Base-by-base conservation (phyloP, 192 early-diverging fungal species). In the Linnemannia schmuckeri region DNA sequence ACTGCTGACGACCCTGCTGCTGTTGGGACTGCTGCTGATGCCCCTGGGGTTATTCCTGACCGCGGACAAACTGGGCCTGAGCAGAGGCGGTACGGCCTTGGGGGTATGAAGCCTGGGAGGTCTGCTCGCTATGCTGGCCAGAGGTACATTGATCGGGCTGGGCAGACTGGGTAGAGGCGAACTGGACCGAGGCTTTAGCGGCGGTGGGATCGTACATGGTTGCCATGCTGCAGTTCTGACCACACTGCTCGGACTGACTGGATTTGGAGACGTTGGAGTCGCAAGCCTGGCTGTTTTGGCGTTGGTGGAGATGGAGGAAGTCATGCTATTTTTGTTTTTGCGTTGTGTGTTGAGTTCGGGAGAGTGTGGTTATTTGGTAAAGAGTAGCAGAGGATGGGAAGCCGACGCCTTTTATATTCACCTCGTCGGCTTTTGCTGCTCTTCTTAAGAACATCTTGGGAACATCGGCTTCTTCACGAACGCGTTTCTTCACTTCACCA, bases 81-180 rank as follows among this genome's bases (percentile, higher is more conserved):
- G 61, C 61, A 66, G 61, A 33, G 61, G 61, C 61, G 30, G n/a
- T 66, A 66, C 61, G 30, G 13, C 61, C 61, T 33, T 66, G 61
- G 30, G 61, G 61, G 30, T 66, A 66, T 66, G 61, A 66, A 66
- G 61, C 30, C 27, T 66, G 61, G 30, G 61, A 66, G 24, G 61
- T 66, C 30, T 66, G 61, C 30, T 66, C 61, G 61, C 30, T 33
- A 33, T 30, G 30, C 61, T 66, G 61, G 12, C 27, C 12, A 27
- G 61, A 66, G n/a, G n/a, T 12, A 3, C 0, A 9, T 9, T 66
- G n/a, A 33, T 30, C 61, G 61, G 61, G 12, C 61, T 63, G 61
- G 57, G 57, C 57, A 12, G 57, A 63, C 27, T 63, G 57, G 3
- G 30, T 24, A 33, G 61, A 27, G 61, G 61, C 61, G 4, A 30